phyloP scores from a whole-genome alignment of 2,329 filamentous ascomycete species.

The Mycosphaerelloides madeirae region DNA sequence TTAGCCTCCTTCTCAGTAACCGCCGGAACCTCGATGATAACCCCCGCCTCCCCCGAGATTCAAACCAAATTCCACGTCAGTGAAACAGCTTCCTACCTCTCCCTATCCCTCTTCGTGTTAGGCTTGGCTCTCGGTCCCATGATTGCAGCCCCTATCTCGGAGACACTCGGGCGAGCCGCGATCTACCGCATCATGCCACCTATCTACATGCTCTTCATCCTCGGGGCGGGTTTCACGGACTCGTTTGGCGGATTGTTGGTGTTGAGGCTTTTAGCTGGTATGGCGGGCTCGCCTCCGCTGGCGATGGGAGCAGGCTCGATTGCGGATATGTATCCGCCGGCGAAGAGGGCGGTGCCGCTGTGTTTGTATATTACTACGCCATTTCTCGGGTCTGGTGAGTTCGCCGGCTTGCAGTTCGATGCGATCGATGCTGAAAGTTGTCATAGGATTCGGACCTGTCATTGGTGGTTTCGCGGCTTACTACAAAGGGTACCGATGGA shows the following conservation, averaged over 20 bases:
- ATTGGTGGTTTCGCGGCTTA: constrained; percentile 25
- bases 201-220: constrained; percentile 35
- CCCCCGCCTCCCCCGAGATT: constrained; percentile 10
- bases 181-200: constrained; percentile 49
- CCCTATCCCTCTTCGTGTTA: constrained; percentile 21
- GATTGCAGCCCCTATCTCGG: constrained; percentile 29
- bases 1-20: constrained; percentile 18
- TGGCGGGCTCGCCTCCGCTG: constrained; percentile 48
- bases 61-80: constrained; percentile 41
- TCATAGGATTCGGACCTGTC: constrained; percentile 19
- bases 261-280: constrained; percentile 49
- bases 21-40: constrained; percentile 26
- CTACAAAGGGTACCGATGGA: constrained; percentile 29
- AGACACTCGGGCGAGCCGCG: constrained; percentile 44
- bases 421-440: background rate
- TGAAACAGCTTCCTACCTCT: constrained; percentile 22
- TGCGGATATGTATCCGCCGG: constrained; percentile 22
- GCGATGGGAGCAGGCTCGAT: constrained; percentile 42
- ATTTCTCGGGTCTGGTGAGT: constrained; percentile 28
- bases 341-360: constrained; percentile 24
- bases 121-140: constrained; percentile 7
- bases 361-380: constrained; percentile 21
- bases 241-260: constrained; percentile 16
- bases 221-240: constrained; percentile 25
- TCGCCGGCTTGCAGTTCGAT: constrained; percentile 35